These are phyloP conservation scores for Aspergillus latus DNA, from an alignment of 2,329 filamentous ascomycete genomes.

Conservation along the genomic window DNA sequence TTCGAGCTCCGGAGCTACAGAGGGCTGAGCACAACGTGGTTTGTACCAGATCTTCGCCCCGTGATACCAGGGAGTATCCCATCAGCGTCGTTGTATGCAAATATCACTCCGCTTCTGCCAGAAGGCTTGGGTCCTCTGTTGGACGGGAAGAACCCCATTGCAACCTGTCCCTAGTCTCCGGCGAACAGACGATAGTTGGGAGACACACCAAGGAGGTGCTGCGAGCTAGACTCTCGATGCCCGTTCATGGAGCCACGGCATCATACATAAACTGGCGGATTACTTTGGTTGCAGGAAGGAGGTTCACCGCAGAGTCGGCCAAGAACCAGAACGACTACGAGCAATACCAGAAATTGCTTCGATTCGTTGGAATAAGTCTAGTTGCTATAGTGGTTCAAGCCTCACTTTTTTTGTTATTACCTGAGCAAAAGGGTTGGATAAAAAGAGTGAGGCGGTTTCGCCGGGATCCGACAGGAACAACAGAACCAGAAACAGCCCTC, in stretches of 20 bases:
- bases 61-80: neutral
- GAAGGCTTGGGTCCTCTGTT: too few species aligned
- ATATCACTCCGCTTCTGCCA: too few species aligned
- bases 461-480: constrained; percentile 25
- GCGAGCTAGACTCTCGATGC: constrained; percentile 11
- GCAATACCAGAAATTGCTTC: constrained; percentile 8
- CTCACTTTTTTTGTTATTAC: constrained; percentile 25
- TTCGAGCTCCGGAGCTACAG: neutral
- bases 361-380: constrained; percentile 22
- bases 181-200: neutral
- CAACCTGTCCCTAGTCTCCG: constrained; percentile 1
- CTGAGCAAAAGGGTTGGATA: constrained; percentile 31
- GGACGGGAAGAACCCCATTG: constrained; percentile 10
- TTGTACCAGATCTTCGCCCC: constrained; percentile 8
- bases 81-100: constrained; percentile 15
- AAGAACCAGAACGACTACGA: constrained; percentile 13
- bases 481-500: constrained; percentile 15
- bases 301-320: constrained; percentile 18
- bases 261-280: constrained; percentile 26
- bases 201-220: constrained; percentile 9
- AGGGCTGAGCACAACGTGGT: constrained; percentile 11
- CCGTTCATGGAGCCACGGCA: constrained; percentile 38
- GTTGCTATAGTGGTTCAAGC: constrained; percentile 22
- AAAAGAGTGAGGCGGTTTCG: constrained; percentile 36
- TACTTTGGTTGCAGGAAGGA: constrained; percentile 24